A percentile compares a stretch with the other conserved stretches of the same genome.
phyloP scores from a whole-genome alignment of 352 stramenopile species.

The Phytophthora cryptogea region DNA sequence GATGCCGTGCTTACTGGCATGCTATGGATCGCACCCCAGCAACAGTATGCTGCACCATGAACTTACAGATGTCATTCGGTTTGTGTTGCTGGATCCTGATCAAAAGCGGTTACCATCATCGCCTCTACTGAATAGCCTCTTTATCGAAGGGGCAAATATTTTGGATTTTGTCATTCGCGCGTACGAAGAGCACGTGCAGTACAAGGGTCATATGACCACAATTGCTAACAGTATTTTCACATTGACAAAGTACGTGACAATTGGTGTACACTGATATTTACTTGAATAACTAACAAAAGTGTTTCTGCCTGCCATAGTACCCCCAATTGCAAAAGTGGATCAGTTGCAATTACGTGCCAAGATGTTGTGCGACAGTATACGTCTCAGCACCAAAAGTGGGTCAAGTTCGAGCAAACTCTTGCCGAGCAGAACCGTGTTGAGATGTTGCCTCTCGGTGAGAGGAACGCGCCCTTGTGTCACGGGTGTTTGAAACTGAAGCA shows the following conservation, averaged over 20 bases:
- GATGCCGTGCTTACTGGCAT: constrained; percentile 83
- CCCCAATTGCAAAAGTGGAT: constrained; percentile 64
- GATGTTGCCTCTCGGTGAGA: constrained; percentile 82
- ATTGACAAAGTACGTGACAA: constrained; percentile 69
- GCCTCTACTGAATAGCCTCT: constrained; percentile 79
- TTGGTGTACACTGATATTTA: neutral
- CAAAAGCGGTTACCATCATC: constrained; percentile 81
- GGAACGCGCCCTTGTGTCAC: constrained; percentile 79
- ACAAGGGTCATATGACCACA: constrained; percentile 89
- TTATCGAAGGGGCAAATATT: constrained; percentile 70
- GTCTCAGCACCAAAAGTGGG: constrained; percentile 66
- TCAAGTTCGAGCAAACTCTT: constrained; percentile 74
- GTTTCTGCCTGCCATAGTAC: constrained; percentile 41
- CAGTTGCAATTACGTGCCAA: constrained; percentile 66
- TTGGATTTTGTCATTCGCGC: constrained; percentile 83
- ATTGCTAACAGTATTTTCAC: constrained; percentile 91
- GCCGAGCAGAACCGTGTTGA: constrained; percentile 82
- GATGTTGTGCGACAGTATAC: constrained; percentile 84
- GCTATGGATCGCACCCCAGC: constrained; percentile 75
- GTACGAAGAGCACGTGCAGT: constrained; percentile 79
- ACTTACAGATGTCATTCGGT: constrained; percentile 86
- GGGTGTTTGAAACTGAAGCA: constrained; percentile 85
- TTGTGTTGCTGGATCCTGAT: constrained; percentile 84
- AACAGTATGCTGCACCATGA: constrained; percentile 88
- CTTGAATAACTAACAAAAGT: constrained; percentile 9